These are phyloP conservation scores for Aspergillus sp. DNA, from an alignment of 2,329 filamentous ascomycete genomes.

Conservation along the genomic window DNA sequence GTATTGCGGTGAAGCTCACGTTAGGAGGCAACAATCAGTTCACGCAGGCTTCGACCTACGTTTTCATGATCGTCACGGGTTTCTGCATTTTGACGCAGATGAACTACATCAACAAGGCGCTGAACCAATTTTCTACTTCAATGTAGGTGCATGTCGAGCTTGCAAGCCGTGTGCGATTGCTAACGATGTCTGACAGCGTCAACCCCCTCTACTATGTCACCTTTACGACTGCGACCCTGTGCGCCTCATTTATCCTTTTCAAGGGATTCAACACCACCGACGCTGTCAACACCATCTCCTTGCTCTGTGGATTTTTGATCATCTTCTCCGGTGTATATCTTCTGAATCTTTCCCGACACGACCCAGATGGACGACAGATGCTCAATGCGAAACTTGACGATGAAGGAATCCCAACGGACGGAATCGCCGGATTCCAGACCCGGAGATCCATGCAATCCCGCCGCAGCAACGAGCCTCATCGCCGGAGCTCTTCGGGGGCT, in stretches of 20 bases:
- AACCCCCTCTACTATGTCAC: slow-evolving; percentile 97
- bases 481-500: slow-evolving; percentile 63
- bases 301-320: slow-evolving; percentile 88
- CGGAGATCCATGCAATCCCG: slow-evolving; percentile 90
- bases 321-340: slow-evolving; percentile 96
- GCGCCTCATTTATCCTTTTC: slow-evolving; percentile 95
- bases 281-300: slow-evolving; percentile 84
- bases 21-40: slow-evolving; percentile 95
- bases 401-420: slow-evolving; percentile 83
- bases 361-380: slow-evolving; percentile 75
- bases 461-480: slow-evolving; percentile 63
- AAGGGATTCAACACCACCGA: slow-evolving; percentile 94
- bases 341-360: slow-evolving; percentile 88
- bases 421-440: slow-evolving; percentile 84
- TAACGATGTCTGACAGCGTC: slow-evolving; percentile 59
- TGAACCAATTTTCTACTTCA: slow-evolving; percentile 94
- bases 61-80: slow-evolving; percentile 88
- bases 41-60: slow-evolving; percentile 90
- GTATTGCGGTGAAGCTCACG: slow-evolving; percentile 94
- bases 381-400: slow-evolving; percentile 60
- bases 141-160: slow-evolving; percentile 66
- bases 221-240: slow-evolving; percentile 91
- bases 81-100: slow-evolving; percentile 98
- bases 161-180: neutral
- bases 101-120: slow-evolving; percentile 99